Percentiles rank a stretch among this genome's conserved stretches.
Conservation (phyloP, 1,284 basidiomycete genomes). For the Ceraceosorus guamensis region DNA sequence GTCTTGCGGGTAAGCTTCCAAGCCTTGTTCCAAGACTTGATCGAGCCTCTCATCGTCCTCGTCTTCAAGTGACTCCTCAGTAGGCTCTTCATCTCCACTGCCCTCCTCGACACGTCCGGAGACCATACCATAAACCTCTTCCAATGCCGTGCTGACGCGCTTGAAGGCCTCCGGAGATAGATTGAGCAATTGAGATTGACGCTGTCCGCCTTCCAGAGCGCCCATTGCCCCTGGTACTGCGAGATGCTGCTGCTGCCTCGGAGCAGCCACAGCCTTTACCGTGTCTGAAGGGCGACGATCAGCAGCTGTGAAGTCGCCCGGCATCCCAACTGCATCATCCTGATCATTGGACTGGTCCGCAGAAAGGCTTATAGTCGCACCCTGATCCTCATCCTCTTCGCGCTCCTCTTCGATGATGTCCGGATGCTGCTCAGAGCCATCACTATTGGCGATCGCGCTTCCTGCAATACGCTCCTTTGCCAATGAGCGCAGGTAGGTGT, state of each 20-base stretch:
- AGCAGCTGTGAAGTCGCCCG: slow-evolving; percentile 11
- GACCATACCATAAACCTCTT: slow-evolving; percentile 37
- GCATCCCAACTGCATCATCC: slow-evolving; percentile 6
- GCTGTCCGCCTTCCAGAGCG: neutral
- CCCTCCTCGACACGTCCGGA: slow-evolving; percentile 10
- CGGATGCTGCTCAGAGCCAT: neutral
- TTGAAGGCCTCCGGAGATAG: slow-evolving; percentile 35
- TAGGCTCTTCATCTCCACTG: neutral
- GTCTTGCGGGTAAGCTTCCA: neutral
- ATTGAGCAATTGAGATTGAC: slow-evolving; percentile 7
- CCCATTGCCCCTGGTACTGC: no score
- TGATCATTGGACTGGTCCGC: no score
- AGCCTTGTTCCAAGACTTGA: neutral
- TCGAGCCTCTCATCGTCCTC: slow-evolving; percentile 5
- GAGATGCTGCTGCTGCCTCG: no score
- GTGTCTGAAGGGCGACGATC: no score
- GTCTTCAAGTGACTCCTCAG: slow-evolving; percentile 8
- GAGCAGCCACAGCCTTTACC: no score
- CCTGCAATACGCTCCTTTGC: slow-evolving; percentile 10
- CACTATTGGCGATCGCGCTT: neutral
- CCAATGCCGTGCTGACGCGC: slow-evolving; percentile 38
- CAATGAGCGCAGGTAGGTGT: slow-evolving; percentile 26
- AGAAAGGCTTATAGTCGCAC: no score
- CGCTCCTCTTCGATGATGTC: slow-evolving; percentile 7
- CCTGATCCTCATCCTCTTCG: slow-evolving; percentile 4